Evolutionary conservation across 1,284 basidiomycete species (phyloP).

Genomic region (Coniferiporia weirii): DNA sequence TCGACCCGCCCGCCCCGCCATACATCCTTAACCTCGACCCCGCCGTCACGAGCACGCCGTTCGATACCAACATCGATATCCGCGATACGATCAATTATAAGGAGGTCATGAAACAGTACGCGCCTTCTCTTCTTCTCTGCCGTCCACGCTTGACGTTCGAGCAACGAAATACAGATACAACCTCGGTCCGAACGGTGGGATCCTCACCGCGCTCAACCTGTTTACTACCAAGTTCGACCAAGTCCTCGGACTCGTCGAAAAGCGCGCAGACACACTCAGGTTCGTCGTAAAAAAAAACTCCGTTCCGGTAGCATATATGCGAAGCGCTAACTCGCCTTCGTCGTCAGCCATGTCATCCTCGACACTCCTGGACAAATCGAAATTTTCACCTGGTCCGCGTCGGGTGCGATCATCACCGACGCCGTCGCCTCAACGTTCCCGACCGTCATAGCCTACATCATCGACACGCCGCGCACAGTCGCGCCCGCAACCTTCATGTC

Average conservation of each 20-base stretch:
- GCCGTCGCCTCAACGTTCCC: slow-evolving; percentile 93
- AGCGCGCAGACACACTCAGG: slow-evolving; percentile 84
- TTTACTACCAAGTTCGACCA: slow-evolving; percentile 99
- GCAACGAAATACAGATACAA: slow-evolving; percentile 70
- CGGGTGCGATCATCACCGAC: slow-evolving; percentile 97
- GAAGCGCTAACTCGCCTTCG: neutral
- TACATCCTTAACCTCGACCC: slow-evolving; percentile 99
- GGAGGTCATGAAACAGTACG: slow-evolving; percentile 99
- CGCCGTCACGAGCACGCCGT: slow-evolving; percentile 86
- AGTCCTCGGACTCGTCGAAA: slow-evolving; percentile 89
- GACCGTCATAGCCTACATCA: slow-evolving; percentile 93
- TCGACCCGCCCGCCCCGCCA: slow-evolving; percentile 61
- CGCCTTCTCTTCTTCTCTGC: slow-evolving; percentile 26
- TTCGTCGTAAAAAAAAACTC: slow-evolving; percentile 37
- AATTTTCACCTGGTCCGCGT: slow-evolving; percentile 99
- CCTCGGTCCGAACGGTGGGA: slow-evolving; percentile 96
- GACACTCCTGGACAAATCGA: slow-evolving; percentile 99
- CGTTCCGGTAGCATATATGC: slow-evolving; percentile 1
- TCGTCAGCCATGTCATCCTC: slow-evolving; percentile 81
- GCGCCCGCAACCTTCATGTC: slow-evolving; percentile 99
- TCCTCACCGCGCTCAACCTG: slow-evolving; percentile 93
- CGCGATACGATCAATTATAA: slow-evolving; percentile 96
- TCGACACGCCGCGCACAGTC: slow-evolving; percentile 94
- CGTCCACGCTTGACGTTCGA: slow-evolving; percentile 22
- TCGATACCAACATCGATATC: slow-evolving; percentile 97